These are phyloP conservation scores for Protoeuglena noctilucae DNA, from an alignment of 139 green algal genomes.

Conservation along the genomic window DNA sequence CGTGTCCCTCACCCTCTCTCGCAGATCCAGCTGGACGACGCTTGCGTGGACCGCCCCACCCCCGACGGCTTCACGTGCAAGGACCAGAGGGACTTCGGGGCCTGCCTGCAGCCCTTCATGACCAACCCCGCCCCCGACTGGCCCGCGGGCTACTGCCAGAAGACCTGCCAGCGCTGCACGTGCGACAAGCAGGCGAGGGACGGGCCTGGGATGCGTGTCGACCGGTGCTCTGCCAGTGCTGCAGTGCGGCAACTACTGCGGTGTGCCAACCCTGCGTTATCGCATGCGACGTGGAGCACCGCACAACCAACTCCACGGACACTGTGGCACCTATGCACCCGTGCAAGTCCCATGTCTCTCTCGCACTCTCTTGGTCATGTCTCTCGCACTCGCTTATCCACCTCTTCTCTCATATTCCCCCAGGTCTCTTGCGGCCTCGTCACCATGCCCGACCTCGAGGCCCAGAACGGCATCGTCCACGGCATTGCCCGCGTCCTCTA, in stretches of 20 bases:
- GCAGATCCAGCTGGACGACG: conserved; percentile 29
- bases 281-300: too few relatives aligned
- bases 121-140: background rate
- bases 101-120: conserved; percentile 2
- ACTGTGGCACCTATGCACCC: too few relatives aligned
- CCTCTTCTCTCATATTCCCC: too few relatives aligned
- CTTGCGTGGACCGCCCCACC: conserved; percentile 45
- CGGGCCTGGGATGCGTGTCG: background rate
- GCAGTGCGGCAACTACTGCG: conserved; percentile 4
- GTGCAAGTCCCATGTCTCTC: too few relatives aligned
- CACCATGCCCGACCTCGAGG: conserved; percentile 17
- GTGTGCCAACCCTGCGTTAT: too few relatives aligned
- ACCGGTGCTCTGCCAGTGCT: background rate
- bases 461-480: conserved; percentile 38
- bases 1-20: background rate
- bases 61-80: conserved; percentile 14
- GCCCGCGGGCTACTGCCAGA: conserved; percentile 4
- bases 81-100: background rate
- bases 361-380: too few relatives aligned
- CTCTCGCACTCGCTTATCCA: too few relatives aligned
- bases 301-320: too few relatives aligned
- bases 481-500: conserved; percentile 40
- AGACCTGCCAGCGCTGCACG: background rate
- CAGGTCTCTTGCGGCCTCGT: conserved; percentile 15
- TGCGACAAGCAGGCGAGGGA: conserved; percentile 1